These are phyloP conservation scores for Candida methanosorbosa DNA, from an alignment of 805 yeast genomes.

Conservation along the genomic window DNA sequence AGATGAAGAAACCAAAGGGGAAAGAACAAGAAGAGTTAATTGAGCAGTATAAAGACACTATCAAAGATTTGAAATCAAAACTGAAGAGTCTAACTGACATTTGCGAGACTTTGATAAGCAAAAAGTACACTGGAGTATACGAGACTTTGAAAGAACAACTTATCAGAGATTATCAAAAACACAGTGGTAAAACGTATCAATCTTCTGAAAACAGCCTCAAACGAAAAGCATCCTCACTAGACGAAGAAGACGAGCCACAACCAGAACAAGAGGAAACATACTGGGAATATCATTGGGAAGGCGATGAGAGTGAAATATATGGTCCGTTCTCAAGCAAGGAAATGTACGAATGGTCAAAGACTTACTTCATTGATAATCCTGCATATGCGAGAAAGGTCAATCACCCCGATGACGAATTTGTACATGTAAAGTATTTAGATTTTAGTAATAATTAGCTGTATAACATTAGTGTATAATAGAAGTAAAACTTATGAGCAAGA, in stretches of 20 bases:
- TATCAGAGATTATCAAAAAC: constrained; percentile 31
- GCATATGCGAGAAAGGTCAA: too few species aligned
- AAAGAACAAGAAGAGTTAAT: constrained; percentile 7
- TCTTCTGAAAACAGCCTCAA: constrained; percentile 8
- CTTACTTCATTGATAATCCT: too few species aligned
- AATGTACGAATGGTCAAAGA: too few species aligned
- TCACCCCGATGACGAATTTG: too few species aligned
- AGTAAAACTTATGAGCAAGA: too few species aligned
- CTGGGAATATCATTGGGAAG: constrained; percentile 45
- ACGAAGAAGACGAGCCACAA: constrained; percentile 1
- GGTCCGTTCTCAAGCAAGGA: constrained; percentile 44
- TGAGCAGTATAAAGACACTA: too few species aligned
- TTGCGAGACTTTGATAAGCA: constrained; percentile 35
- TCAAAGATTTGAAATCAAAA: constrained; percentile 13
- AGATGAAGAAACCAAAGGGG: constrained; percentile 5
- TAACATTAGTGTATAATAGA: too few species aligned
- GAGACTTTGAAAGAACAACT: constrained; percentile 51
- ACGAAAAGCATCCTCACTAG: too few species aligned
- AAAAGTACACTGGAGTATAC: constrained; percentile 36
- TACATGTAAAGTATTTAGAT: too few species aligned
- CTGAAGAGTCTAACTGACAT: constrained; percentile 37
- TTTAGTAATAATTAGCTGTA: too few species aligned
- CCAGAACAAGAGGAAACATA: constrained; percentile 13
- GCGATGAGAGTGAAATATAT: constrained; percentile 28
- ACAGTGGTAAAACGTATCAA: constrained; percentile 33